Evolutionary conservation across 1,284 basidiomycete species (phyloP).

Genomic region (Tilletia indica): DNA sequence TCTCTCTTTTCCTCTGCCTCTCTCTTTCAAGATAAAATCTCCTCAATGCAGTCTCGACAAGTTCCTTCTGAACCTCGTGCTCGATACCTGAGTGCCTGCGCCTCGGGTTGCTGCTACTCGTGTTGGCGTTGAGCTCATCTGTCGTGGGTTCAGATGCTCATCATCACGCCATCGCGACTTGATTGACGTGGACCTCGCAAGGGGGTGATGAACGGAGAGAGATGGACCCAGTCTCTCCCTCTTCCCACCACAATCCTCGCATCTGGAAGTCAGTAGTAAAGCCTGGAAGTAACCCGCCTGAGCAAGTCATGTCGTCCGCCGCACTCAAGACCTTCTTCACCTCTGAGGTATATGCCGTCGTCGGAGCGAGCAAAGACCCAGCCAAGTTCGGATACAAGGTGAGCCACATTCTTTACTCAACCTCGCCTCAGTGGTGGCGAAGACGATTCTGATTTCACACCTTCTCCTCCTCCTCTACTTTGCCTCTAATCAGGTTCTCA

Average conservation of each 20-base stretch:
- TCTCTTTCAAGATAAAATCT: too few relatives aligned
- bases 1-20: too few relatives aligned
- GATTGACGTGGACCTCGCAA: too few relatives aligned
- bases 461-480: too few relatives aligned
- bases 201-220: not conserved
- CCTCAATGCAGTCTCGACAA: too few relatives aligned
- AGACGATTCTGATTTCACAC: not conserved
- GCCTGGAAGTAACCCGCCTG: too few relatives aligned
- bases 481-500: constrained; percentile 34
- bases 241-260: not conserved
- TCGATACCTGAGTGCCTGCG: too few relatives aligned
- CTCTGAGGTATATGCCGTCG: constrained; percentile 42
- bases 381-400: constrained; percentile 52
- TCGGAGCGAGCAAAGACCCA: constrained; percentile 47
- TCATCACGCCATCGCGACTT: constrained; percentile 5
- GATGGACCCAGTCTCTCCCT: not conserved
- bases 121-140: too few relatives aligned
- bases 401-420: not conserved
- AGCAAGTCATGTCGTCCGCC: constrained; percentile 6
- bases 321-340: constrained; percentile 34
- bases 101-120: too few relatives aligned
- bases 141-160: not conserved
- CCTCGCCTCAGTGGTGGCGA: too few relatives aligned
- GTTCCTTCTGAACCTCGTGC: too few relatives aligned
- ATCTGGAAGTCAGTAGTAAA: not conserved